phyloP scores from a whole-genome alignment of 148 eudicot genomes.

The Spergularia marina region DNA sequence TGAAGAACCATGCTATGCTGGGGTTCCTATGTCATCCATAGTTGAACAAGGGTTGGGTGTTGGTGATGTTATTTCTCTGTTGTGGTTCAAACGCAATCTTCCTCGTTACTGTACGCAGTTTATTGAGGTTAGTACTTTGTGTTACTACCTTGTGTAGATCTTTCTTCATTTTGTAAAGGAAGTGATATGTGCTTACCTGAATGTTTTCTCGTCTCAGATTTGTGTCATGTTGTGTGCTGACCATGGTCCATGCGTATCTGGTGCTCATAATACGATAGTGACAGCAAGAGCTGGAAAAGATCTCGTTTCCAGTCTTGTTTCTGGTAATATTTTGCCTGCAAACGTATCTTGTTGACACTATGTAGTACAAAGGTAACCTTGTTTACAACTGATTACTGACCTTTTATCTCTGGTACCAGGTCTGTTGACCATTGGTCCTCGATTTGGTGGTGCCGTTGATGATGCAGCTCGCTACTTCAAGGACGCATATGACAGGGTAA shows the following conservation, averaged over 20 bases:
- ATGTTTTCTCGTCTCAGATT: constrained; percentile 45
- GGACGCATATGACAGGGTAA: constrained; percentile 91
- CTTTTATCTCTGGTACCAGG: constrained; percentile 42
- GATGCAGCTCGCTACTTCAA: constrained; percentile 98
- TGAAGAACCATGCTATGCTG: constrained; percentile 95
- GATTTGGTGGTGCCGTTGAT: constrained; percentile 98
- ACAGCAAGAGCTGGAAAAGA: constrained; percentile 99
- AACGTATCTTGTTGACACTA: background rate
- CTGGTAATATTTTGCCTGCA: constrained; percentile 45
- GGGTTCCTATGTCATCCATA: constrained; percentile 95
- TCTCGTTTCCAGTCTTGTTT: constrained; percentile 91
- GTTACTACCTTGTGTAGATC: background rate
- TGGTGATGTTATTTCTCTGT: constrained; percentile 94
- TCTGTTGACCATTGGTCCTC: constrained; percentile 91
- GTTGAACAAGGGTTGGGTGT: constrained; percentile 89
- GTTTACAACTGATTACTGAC: constrained; percentile 14
- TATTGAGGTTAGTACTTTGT: constrained; percentile 60
- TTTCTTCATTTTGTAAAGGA: background rate
- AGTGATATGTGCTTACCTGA: background rate
- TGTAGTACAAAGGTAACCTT: background rate
- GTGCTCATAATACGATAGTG: constrained; percentile 96
- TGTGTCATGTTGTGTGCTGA: constrained; percentile 97
- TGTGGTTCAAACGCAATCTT: constrained; percentile 99
- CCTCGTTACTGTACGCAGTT: constrained; percentile 94
- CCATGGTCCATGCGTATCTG: constrained; percentile 98